phyloP scores from a whole-genome alignment of 352 stramenopile genomes.

The Plasmopara muralis region DNA sequence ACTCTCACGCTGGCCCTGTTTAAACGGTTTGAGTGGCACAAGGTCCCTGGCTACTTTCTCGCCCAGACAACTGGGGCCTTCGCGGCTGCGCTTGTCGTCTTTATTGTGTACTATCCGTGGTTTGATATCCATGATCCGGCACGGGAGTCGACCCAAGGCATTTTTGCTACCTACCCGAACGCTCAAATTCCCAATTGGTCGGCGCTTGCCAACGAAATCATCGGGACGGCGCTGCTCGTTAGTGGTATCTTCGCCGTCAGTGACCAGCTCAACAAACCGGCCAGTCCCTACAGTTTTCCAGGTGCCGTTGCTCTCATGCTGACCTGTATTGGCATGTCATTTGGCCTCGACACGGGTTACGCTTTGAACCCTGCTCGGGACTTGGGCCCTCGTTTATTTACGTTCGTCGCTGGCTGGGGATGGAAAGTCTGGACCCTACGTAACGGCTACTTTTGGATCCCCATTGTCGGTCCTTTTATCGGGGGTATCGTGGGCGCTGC shows the following conservation, averaged over 20 bases:
- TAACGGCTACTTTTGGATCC: conserved; percentile 75
- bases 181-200: conserved; percentile 32
- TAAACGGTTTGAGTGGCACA: conserved; percentile 46
- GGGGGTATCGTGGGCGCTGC: conserved; percentile 52
- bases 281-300: conserved; percentile 33
- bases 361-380: conserved; percentile 40
- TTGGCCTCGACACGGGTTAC: conserved; percentile 35
- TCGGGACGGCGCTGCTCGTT: conserved; percentile 34
- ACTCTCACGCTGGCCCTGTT: conserved; percentile 48
- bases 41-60: conserved; percentile 44
- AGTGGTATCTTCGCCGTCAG: conserved; percentile 38
- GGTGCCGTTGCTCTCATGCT: conserved; percentile 29
- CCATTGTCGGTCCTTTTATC: conserved; percentile 61
- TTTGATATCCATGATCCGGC: conserved; percentile 43
- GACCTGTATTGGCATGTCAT: conserved; percentile 31
- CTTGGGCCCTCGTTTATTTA: conserved; percentile 43
- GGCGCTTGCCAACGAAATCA: conserved; percentile 36
- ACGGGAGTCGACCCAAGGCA: conserved; percentile 28
- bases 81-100: conserved; percentile 34
- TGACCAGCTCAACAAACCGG: conserved; percentile 40
- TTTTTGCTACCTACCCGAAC: conserved; percentile 50
- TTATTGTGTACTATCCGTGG: conserved; percentile 55
- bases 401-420: conserved; percentile 39
- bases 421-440: conserved; percentile 37
- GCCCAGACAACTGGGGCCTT: conserved; percentile 45